Conservation (phyloP, 2,329 filamentous ascomycete genomes). For the Pseudocercospora musae region DNA sequence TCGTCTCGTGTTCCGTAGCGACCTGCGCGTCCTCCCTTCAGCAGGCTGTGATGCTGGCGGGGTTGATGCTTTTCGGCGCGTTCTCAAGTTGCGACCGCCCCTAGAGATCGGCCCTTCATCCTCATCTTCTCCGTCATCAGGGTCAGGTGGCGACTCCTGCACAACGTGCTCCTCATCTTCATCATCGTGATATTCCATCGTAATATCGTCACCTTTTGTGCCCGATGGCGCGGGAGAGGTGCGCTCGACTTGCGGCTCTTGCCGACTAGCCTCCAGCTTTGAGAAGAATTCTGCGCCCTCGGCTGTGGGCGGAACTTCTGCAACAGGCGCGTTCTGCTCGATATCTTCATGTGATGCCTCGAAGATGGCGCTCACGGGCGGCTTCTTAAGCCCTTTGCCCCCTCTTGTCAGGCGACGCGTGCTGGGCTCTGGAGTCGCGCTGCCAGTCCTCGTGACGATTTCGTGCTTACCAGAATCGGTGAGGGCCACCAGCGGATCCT, state of each 20-base stretch:
- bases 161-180: conserved; percentile 45
- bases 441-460: conserved; percentile 53
- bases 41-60: conserved; percentile 33
- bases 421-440: conserved; percentile 49
- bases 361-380: conserved; percentile 47
- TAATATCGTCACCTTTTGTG: conserved; percentile 21
- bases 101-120: conserved; percentile 54
- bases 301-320: conserved; percentile 20
- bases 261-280: conserved; percentile 25
- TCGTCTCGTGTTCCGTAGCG: conserved; percentile 42
- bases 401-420: conserved; percentile 42
- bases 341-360: conserved; percentile 54
- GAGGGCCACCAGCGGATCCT: conserved; percentile 55
- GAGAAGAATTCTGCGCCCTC: conserved; percentile 36
- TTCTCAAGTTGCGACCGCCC: conserved; percentile 40
- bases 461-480: conserved; percentile 59
- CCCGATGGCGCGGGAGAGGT: conserved; percentile 31
- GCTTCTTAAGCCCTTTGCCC: conserved; percentile 49
- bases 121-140: conserved; percentile 52
- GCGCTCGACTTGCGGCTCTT: conserved; percentile 33
- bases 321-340: conserved; percentile 33
- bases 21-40: conserved; percentile 37
- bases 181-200: conserved; percentile 32
- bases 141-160: conserved; percentile 38
- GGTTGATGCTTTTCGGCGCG: conserved; percentile 31